Conservation (phyloP, 2,329 filamentous ascomycete genomes). For the Lomentospora prolificans region DNA sequence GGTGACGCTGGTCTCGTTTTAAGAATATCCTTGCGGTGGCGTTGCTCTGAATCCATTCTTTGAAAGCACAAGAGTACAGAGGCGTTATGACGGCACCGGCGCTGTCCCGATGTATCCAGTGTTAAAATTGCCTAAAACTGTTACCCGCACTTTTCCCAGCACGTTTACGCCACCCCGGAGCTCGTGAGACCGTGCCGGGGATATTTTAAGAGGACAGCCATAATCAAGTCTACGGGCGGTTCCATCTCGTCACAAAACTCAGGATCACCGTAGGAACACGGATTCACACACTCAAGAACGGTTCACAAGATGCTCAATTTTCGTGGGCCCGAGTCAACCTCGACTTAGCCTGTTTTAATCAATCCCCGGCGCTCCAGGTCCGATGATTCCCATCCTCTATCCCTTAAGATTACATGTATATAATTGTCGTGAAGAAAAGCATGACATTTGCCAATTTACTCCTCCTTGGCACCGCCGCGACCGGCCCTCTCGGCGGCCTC, state of each 20-base stretch:
- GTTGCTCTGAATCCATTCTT: background rate
- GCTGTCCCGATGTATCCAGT: background rate
- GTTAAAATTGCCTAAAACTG: background rate
- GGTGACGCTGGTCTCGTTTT: no score
- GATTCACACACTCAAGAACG: background rate
- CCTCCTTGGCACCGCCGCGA: constrained; percentile 61
- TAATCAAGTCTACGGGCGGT: no score
- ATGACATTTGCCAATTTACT: constrained; percentile 34
- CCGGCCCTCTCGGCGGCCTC: constrained; percentile 70
- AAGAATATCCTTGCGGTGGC: no score
- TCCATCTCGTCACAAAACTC: no score
- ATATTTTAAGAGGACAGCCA: no score
- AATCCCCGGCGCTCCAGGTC: no score
- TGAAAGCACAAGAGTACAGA: background rate
- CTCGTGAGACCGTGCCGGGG: no score
- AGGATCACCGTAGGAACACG: background rate
- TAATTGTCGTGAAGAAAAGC: background rate
- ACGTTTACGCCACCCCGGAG: no score
- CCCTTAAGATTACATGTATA: background rate
- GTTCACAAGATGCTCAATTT: background rate
- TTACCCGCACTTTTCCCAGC: background rate
- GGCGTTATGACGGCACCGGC: background rate
- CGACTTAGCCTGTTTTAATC: background rate
- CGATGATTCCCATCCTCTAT: background rate
- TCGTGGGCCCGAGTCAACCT: background rate